These are phyloP conservation scores for Globisporangium canariense DNA, from an alignment of 352 stramenopile genomes.

Conservation along the genomic window DNA sequence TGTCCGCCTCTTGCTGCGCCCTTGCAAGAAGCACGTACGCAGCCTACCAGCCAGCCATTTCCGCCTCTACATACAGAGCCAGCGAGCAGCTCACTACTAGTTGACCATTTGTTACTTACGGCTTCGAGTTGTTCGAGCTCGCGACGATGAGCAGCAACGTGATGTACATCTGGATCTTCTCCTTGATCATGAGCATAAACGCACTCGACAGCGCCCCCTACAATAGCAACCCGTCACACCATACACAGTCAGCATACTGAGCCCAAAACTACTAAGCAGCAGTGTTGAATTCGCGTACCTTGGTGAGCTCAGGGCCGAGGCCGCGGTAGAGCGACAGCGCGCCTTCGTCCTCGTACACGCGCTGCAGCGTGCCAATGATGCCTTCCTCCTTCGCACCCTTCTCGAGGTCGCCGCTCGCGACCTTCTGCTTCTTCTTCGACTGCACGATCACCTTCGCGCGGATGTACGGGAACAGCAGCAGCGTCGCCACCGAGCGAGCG, in stretches of 20 bases:
- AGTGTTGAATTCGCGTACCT: constrained; percentile 24
- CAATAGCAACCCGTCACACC: background rate
- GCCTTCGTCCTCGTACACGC: constrained; percentile 83
- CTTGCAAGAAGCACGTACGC: no score
- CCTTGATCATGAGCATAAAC: constrained; percentile 98
- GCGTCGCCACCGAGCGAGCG: constrained; percentile 91
- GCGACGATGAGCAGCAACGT: constrained; percentile 75
- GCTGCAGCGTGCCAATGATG: constrained; percentile 73
- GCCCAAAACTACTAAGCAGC: background rate
- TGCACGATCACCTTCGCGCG: constrained; percentile 95
- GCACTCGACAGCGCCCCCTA: constrained; percentile 94
- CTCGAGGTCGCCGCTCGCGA: constrained; percentile 10
- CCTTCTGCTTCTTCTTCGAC: constrained; percentile 61
- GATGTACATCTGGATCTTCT: constrained; percentile 93
- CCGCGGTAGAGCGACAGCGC: constrained; percentile 91
- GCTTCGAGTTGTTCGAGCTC: constrained; percentile 19
- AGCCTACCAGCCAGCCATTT: no score
- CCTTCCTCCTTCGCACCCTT: constrained; percentile 42
- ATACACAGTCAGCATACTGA: constrained; percentile 2
- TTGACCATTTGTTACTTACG: background rate
- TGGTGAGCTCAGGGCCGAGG: constrained; percentile 92
- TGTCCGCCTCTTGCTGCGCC: no score
- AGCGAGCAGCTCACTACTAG: background rate
- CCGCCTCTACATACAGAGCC: no score
- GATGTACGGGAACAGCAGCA: constrained; percentile 96